A percentile compares a stretch with the other conserved stretches of the same genome.
Evolutionary conservation across 2,329 filamentous ascomycete genomes (phyloP).

Genomic region (Xylaria hypoxylon): DNA sequence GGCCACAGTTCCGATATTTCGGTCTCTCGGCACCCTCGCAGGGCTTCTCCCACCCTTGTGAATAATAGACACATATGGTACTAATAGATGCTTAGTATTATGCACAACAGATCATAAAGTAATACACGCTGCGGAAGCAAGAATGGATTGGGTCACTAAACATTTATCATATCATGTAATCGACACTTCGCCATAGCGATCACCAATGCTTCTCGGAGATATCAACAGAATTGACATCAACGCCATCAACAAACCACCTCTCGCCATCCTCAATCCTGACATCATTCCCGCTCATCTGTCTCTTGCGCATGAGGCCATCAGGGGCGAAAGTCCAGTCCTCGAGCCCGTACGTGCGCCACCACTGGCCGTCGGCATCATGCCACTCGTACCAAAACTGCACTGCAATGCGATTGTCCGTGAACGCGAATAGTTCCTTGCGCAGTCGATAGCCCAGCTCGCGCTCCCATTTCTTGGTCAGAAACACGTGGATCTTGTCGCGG

Average conservation of each 20-base stretch:
- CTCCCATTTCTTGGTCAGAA: constrained; percentile 79
- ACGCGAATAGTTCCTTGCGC: constrained; percentile 86
- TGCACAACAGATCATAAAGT: too few species aligned
- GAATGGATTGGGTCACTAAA: too few species aligned
- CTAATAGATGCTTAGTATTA: too few species aligned
- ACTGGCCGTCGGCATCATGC: constrained; percentile 75
- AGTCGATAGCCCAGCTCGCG: constrained; percentile 78
- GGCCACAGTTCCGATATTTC: not conserved
- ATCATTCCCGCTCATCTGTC: constrained; percentile 82
- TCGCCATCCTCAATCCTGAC: constrained; percentile 70
- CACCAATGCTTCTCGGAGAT: constrained; percentile 78
- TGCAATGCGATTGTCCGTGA: constrained; percentile 75
- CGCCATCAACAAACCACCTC: constrained; percentile 76
- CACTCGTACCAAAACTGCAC: constrained; percentile 95
- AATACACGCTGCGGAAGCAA: too few species aligned
- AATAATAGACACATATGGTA: too few species aligned
- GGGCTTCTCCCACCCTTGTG: too few species aligned
- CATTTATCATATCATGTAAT: too few species aligned
- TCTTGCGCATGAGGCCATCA: constrained; percentile 77
- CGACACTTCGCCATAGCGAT: not conserved
- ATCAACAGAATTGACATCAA: constrained; percentile 74
- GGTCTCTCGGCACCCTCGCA: not conserved
- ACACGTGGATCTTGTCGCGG: constrained; percentile 73
- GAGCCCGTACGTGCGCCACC: constrained; percentile 89
- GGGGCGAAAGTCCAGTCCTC: constrained; percentile 82